These are phyloP conservation scores for Talaromyces funiculosus DNA, from an alignment of 2,329 filamentous ascomycete genomes.

Conservation along the genomic window DNA sequence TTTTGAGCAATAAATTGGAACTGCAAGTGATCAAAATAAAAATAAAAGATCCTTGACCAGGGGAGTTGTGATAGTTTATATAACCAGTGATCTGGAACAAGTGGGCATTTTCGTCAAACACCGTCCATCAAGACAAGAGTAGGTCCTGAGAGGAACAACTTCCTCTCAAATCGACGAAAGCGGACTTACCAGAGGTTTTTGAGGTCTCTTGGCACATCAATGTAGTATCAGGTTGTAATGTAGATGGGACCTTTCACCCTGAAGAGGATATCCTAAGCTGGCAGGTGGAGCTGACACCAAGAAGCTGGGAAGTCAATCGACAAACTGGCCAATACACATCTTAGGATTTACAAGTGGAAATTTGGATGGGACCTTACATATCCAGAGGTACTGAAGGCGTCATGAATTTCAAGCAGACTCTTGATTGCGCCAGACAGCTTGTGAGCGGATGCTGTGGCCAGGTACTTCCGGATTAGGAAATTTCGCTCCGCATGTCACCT, in stretches of 20 bases:
- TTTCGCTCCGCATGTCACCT: slow-evolving; percentile 3
- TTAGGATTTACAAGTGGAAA: not conserved
- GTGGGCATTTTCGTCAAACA: not conserved
- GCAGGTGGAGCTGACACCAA: not conserved
- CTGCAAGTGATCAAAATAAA: not conserved
- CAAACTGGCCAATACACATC: not conserved
- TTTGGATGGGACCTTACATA: slow-evolving; percentile 9
- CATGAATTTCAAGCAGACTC: slow-evolving; percentile 1
- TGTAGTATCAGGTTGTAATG: slow-evolving; percentile 6
- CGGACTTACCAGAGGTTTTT: not conserved
- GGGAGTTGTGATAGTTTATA: slow-evolving; percentile 11
- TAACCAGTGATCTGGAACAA: slow-evolving; percentile 1
- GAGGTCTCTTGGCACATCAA: not conserved
- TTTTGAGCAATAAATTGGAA: slow-evolving; percentile 8
- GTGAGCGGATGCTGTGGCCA: slow-evolving; percentile 1
- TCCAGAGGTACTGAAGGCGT: slow-evolving; percentile 6
- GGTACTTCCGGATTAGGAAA: slow-evolving; percentile 13
- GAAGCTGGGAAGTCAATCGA: not conserved
- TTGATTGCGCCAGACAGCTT: not conserved
- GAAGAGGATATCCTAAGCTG: not conserved
- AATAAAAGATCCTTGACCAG: not conserved
- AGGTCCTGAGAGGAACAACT: not conserved
- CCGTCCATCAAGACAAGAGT: not conserved
- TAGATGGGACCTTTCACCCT: not conserved
- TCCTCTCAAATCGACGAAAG: slow-evolving; percentile 5